Evolutionary conservation across 169 alveolate species (phyloP).

Genomic region (Plasmodium yoelii): DNA sequence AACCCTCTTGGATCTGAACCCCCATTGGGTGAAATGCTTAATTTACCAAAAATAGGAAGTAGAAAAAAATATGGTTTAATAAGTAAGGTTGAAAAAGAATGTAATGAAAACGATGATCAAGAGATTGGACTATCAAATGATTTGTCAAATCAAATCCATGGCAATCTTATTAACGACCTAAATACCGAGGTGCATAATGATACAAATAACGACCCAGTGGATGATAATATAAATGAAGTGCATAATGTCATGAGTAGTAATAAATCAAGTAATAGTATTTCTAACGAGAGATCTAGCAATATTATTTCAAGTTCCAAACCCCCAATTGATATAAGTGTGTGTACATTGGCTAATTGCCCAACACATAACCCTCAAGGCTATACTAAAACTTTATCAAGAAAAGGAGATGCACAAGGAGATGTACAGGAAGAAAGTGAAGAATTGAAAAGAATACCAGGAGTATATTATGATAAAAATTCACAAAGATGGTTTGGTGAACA

Average conservation of each 20-base stretch:
- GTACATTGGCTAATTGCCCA: conserved; percentile 70
- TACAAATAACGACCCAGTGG: neutral
- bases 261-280: neutral
- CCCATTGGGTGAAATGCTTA: neutral
- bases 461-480: conserved; percentile 76
- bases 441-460: conserved; percentile 75
- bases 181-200: conserved; percentile 4
- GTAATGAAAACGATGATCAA: conserved; percentile 1
- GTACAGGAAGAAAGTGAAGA: conserved; percentile 69
- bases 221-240: neutral
- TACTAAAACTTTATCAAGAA: conserved; percentile 26
- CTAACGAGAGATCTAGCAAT: conserved; percentile 19
- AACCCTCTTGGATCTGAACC: neutral
- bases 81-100: conserved; percentile 12
- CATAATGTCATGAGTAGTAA: neutral
- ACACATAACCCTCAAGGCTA: conserved; percentile 72
- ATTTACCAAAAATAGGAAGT: neutral
- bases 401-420: conserved; percentile 23
- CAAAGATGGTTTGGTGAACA: conserved; percentile 80
- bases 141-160: neutral
- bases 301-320: conserved; percentile 17
- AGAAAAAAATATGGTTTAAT: neutral
- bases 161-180: neutral
- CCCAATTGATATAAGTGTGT: conserved; percentile 50
- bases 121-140: neutral